Conservation (phyloP, 1,284 basidiomycete genomes). For the Mycosarcoma mackinlayi region DNA sequence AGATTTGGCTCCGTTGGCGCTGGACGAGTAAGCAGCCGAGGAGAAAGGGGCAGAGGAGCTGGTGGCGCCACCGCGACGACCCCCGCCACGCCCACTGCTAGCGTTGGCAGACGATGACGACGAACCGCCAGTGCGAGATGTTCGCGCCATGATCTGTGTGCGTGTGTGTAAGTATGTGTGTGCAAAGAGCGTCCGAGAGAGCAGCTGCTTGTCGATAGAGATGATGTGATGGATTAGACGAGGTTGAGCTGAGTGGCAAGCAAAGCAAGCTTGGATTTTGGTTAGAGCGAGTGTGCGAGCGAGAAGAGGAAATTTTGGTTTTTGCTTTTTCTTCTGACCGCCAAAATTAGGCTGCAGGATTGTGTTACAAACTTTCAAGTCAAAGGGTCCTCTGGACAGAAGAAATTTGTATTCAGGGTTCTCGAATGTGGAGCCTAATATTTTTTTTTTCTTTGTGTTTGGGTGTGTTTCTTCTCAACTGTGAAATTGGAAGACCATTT, state of each 20-base stretch:
- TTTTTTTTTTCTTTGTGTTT: conserved; percentile 14
- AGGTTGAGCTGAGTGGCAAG: not conserved
- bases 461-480: not conserved
- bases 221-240: not conserved
- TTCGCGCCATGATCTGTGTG: conserved; percentile 7
- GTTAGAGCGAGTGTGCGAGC: not conserved
- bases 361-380: too few species aligned
- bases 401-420: conserved; percentile 10
- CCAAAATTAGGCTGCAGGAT: not conserved
- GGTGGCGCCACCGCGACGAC: conserved; percentile 13
- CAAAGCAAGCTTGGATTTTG: conserved; percentile 9
- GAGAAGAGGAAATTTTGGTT: not conserved
- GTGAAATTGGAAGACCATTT: too few species aligned
- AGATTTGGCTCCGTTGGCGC: conserved; percentile 12
- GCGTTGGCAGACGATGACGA: conserved; percentile 7
- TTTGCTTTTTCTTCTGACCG: not conserved
- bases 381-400: conserved; percentile 23
- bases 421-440: conserved; percentile 10
- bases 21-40: conserved; percentile 21
- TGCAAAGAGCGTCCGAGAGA: not conserved
- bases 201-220: not conserved
- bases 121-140: conserved; percentile 1
- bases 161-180: not conserved
- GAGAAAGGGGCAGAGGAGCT: conserved; percentile 23
- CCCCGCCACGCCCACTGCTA: conserved; percentile 4